Evolutionary conservation across 2,329 filamentous ascomycete genomes (phyloP), one percentile per base, ranked within the genome.

Genomic region (Epichloe scottii): DNA sequence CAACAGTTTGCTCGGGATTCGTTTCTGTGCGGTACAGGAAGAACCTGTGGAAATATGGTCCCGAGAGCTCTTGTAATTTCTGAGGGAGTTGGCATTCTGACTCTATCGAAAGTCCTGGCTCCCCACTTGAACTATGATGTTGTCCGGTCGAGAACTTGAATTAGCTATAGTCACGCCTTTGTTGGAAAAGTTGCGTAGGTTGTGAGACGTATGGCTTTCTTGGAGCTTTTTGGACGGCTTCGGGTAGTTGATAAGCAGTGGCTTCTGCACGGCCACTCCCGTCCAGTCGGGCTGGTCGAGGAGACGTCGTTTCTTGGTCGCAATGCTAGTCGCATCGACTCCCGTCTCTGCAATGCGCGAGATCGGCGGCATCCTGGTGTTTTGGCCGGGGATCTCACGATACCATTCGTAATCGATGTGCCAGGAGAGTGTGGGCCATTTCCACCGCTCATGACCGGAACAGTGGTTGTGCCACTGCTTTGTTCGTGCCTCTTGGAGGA

Each of bases 231-330:
- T 52, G 35, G 38, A 52, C 21, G 55, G 53, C 44, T 53, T 53
- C 5, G 59, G 51, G 42, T 58, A 60, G 11, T 59, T 53, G 7
- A 59, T 51, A 2, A 53, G 42, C 14, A 64, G 53, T 8, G 61
- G 55, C 46, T 65, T 67, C 44, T 68, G 65, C 11, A 64, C 47
- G 17, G 52, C 53, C 6, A 67, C 53, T 3, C 66, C 64, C 0
- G 59, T 61, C 65, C 66, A 69, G 34, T 65, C 60, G 11, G 45
- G 50, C 41, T 58, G 61, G 10, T 59, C 48, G 17, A 66, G 51
- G 3, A 66, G 53, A 43, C 38, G 58, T 21, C 54, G 58, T 35
- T 59, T 59, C 40, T 63, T 65, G 4, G 48, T 47, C 11, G 58
- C 52, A 3, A 63, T 48, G 21, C 57, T 56, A 12, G 44, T 15